Conservation (phyloP, 2,329 filamentous ascomycete species). For the Exophiala aquamarina region DNA sequence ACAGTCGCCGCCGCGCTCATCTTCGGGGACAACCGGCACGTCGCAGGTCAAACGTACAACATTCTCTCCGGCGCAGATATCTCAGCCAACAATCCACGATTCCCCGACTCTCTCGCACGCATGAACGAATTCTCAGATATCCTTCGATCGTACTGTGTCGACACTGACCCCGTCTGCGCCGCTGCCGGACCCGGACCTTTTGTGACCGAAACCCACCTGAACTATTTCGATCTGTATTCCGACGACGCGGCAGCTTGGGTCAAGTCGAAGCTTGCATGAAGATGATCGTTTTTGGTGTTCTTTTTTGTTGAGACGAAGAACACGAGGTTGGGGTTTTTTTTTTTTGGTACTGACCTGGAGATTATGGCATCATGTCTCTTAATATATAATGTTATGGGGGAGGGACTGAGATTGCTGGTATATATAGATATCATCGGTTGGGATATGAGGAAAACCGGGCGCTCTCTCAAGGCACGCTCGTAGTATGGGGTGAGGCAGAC, state of each 20-base stretch:
- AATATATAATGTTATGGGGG: too few relatives aligned
- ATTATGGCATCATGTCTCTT: too few relatives aligned
- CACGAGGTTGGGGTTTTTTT: too few relatives aligned
- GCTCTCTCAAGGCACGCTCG: too few relatives aligned
- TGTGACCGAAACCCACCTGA: conserved; percentile 5
- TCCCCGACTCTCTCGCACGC: neutral
- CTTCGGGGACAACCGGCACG: conserved; percentile 9
- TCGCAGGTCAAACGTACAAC: conserved; percentile 11
- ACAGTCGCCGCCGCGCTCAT: conserved; percentile 7
- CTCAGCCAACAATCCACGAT: conserved; percentile 8
- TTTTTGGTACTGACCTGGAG: too few relatives aligned
- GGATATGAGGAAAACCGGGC: too few relatives aligned
- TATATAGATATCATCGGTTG: too few relatives aligned
- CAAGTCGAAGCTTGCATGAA: conserved; percentile 1
- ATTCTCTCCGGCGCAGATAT: neutral
- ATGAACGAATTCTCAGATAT: conserved; percentile 5
- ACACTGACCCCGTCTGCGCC: conserved; percentile 9
- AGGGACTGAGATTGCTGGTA: too few relatives aligned
- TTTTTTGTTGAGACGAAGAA: too few relatives aligned
- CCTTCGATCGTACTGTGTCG: conserved; percentile 3
- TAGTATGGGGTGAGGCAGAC: too few relatives aligned
- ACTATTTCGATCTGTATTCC: conserved; percentile 15
- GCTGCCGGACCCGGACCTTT: conserved; percentile 2
- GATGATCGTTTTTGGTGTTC: too few relatives aligned
- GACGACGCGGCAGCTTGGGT: conserved; percentile 11